phyloP scores from a whole-genome alignment of 306 rosid genomes.

The Trifolium dubium region DNA sequence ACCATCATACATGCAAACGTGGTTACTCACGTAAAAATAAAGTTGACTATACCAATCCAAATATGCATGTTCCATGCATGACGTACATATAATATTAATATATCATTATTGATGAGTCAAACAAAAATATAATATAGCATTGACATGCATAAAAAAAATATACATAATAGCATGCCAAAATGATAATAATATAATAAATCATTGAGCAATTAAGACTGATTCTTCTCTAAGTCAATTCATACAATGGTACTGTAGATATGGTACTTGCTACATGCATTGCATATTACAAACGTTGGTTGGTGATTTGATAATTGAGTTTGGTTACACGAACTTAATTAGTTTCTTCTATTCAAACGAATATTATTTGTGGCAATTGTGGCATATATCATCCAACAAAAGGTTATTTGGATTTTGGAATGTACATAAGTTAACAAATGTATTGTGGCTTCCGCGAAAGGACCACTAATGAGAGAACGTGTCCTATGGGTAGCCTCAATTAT shows the following conservation, averaged over 20 bases:
- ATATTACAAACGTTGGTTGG: slow-evolving; percentile 33
- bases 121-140: not conserved
- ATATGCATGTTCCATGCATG: not conserved
- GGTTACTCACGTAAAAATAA: not conserved
- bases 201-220: not conserved
- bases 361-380: not conserved
- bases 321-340: slow-evolving; percentile 30
- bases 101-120: too few species aligned
- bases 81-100: not conserved
- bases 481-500: not conserved
- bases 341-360: slow-evolving; percentile 15
- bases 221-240: slow-evolving; percentile 11
- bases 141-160: not conserved
- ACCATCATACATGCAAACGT: not conserved
- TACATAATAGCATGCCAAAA: not conserved
- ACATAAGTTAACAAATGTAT: not conserved
- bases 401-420: not conserved
- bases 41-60: not conserved
- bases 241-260: not conserved
- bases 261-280: slow-evolving; percentile 34
- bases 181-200: not conserved
- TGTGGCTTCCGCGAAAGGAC: slow-evolving; percentile 18
- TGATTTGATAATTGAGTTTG: slow-evolving; percentile 29
- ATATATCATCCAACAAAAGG: not conserved
- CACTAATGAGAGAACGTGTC: not conserved